Evolutionary conservation across 2,329 filamentous ascomycete species (phyloP), one percentile per base, ranked within the genome.

Genomic region (Drechslerella stenobrocha): DNA sequence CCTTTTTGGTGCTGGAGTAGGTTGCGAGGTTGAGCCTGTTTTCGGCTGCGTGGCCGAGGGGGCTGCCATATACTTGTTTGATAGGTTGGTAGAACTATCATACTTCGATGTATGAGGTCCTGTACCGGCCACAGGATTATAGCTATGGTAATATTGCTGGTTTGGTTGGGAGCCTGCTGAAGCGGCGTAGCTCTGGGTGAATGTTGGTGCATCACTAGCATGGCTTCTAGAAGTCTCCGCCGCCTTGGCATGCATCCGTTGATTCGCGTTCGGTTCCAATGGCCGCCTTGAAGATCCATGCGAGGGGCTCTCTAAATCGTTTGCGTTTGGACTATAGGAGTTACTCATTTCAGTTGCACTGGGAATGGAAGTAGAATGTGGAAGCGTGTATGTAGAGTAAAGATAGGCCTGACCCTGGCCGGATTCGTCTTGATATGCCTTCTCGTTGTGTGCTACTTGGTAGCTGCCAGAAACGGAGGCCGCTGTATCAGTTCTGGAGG

Each of bases 401-500:
- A 66, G 53, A 45, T 52, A 59, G 5, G 47, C 53, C 18, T 58
- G 53, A 23, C n/a, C 26, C 22, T 58, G 61, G 23, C 59, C 61
- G 7, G 47, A n/a, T 7, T 55, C 53, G 50, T 66, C 53, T n/a
- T 53, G 53, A 9, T 59, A 66, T 9, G 40, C 6, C 18, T 50
- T 66, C n/a, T 40, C 44, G n/a, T 59, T 48, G 5, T 50, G 52
- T 7, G 32, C 18, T 5, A 18, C 8, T 13, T 53, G 61, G 20
- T 66, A 57, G 3, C 15, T 30, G 37, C 37, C 9, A 20, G 52
- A 8, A 6, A 45, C 15, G 5, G 15, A 8, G 18, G 40, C 34
- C 30, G 47, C 37, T 3, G 28, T 7, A 28, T 50, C 56, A n/a
- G 32, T 47, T 26, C 50, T 53, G 6, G 47, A 18, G 5, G 53